Evolutionary conservation across 2,329 filamentous ascomycete genomes (phyloP).

Genomic region (Dothideomycetidae sp.): DNA sequence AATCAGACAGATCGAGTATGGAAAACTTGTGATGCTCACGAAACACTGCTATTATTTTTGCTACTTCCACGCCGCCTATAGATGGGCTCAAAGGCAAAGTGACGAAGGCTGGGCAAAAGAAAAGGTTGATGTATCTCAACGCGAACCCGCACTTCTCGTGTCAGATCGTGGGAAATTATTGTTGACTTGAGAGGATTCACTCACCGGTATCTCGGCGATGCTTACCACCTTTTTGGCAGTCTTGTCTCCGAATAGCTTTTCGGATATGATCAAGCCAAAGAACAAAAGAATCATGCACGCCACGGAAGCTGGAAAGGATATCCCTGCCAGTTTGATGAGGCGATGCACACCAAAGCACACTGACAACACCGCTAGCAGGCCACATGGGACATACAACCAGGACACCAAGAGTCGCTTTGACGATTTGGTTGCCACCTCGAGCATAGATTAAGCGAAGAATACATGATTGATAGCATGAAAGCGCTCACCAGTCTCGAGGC

Average conservation of each 20-base stretch:
- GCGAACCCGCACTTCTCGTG: constrained; percentile 39
- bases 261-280: constrained; percentile 33
- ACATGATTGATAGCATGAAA: not conserved
- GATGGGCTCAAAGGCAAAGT: constrained; percentile 42
- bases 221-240: constrained; percentile 35
- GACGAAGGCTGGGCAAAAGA: constrained; percentile 47
- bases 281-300: constrained; percentile 44
- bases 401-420: constrained; percentile 16
- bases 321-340: constrained; percentile 31
- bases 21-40: constrained; percentile 21
- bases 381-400: constrained; percentile 40
- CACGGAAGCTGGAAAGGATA: constrained; percentile 47
- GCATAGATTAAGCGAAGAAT: not conserved
- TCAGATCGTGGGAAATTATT: constrained; percentile 7
- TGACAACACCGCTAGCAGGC: constrained; percentile 26
- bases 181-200: constrained; percentile 9
- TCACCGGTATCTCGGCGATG: constrained; percentile 41
- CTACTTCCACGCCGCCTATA: constrained; percentile 40
- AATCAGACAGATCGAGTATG: not conserved
- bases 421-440: constrained; percentile 24
- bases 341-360: constrained; percentile 29
- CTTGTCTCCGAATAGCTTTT: constrained; percentile 35
- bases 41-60: constrained; percentile 46
- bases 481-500: constrained; percentile 1
- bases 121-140: constrained; percentile 43